Percentiles rank a stretch among this genome's conserved stretches.
These are phyloP conservation scores for Pleurotus citrinopileatus DNA, from an alignment of 768 basidiomycete genomes.

Conservation along the genomic window DNA sequence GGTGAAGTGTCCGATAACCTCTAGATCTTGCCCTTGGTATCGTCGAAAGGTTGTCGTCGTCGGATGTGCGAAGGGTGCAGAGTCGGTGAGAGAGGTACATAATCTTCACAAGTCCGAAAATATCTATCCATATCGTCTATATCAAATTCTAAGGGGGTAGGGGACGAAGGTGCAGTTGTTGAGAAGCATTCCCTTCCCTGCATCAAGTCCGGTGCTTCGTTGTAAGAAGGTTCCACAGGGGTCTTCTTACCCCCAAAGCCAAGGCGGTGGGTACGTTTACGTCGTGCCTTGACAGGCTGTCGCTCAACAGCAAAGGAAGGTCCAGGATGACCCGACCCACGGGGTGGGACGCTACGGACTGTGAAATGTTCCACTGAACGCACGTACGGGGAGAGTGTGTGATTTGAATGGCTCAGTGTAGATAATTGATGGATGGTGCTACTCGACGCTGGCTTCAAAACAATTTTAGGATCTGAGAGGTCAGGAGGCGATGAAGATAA, in stretches of 20 bases:
- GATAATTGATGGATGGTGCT: conserved; percentile 83
- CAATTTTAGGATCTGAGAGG: conserved; percentile 48
- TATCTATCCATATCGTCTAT: conserved; percentile 73
- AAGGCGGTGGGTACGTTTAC: conserved; percentile 72
- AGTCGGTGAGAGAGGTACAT: conserved; percentile 12
- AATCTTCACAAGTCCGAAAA: conserved; percentile 41
- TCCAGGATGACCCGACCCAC: conserved; percentile 32
- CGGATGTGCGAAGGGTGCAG: conserved; percentile 20
- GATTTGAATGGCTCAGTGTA: conserved; percentile 84
- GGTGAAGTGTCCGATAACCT: neutral
- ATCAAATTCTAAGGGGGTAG: conserved; percentile 46
- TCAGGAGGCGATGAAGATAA: conserved; percentile 17
- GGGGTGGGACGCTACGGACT: conserved; percentile 82
- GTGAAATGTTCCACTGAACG: conserved; percentile 89
- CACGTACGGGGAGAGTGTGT: conserved; percentile 93
- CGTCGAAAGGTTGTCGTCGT: conserved; percentile 17
- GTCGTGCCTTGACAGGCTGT: conserved; percentile 65
- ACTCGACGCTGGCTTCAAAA: conserved; percentile 61
- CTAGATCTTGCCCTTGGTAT: neutral
- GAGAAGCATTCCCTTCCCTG: conserved; percentile 11
- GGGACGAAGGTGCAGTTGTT: conserved; percentile 11
- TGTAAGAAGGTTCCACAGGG: neutral
- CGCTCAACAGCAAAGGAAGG: conserved; percentile 35
- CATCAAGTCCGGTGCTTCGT: conserved; percentile 1
- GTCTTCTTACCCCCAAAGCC: conserved; percentile 46